Percentiles rank a stretch among this genome's conserved stretches.
Conservation (phyloP, 1,284 basidiomycete genomes). For the Ustilago cynodontis region DNA sequence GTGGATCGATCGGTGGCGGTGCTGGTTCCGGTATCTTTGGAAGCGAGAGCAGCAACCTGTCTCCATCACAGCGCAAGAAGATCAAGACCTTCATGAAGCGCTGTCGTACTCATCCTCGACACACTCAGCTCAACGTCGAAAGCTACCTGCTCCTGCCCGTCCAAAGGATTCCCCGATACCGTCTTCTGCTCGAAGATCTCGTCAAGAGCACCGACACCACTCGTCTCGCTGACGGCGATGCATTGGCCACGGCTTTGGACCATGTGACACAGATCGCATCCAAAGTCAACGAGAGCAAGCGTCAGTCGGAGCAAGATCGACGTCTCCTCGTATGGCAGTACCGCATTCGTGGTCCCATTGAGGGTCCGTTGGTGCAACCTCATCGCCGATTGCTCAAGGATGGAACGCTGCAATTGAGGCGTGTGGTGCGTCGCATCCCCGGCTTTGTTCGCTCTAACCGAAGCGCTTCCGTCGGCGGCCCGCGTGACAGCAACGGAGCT, state of each 20-base stretch:
- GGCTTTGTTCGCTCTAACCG: constrained; percentile 75
- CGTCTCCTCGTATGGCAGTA: constrained; percentile 77
- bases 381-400: constrained; percentile 79
- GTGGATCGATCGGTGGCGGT: constrained; percentile 12
- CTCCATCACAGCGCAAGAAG: constrained; percentile 55
- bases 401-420: constrained; percentile 82
- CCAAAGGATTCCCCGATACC: constrained; percentile 95
- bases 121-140: constrained; percentile 96
- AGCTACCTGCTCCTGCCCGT: constrained; percentile 93
- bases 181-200: constrained; percentile 76
- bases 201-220: constrained; percentile 55
- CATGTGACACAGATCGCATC: constrained; percentile 63
- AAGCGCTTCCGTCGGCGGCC: constrained; percentile 22
- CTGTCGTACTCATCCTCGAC: constrained; percentile 76
- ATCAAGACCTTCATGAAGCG: constrained; percentile 65
- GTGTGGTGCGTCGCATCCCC: constrained; percentile 88
- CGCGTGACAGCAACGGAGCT: constrained; percentile 4
- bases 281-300: constrained; percentile 69
- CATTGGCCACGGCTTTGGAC: constrained; percentile 56
- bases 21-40: constrained; percentile 17
- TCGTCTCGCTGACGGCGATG: constrained; percentile 41
- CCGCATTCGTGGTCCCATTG: constrained; percentile 88
- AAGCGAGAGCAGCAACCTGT: constrained; percentile 15
- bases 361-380: constrained; percentile 95
- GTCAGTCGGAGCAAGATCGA: constrained; percentile 70